Base-by-base conservation (phyloP, 345 rosid species). In the Gossypium mustelinum region DNA sequence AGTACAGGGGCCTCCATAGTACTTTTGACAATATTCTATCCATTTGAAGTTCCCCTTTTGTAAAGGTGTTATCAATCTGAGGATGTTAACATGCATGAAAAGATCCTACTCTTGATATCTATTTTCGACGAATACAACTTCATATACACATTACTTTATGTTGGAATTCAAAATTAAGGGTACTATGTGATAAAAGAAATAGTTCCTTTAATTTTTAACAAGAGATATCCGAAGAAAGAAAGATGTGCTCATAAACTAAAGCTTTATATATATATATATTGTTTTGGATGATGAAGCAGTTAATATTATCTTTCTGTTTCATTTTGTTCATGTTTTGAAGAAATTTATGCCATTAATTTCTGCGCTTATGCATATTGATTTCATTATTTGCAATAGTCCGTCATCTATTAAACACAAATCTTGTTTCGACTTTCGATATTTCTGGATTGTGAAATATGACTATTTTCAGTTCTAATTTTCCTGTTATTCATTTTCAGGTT, bases 401-500 rank as follows among this genome's bases (percentile, higher is more conserved):
- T 25, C 9, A 16, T 51, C 9, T 69, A 18, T 22, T 16, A 5
- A 52, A 27, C 25, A 9, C 44, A 29, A 41, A 9, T 69, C 45
- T 69, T 69, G 60, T 51, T 27, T 69, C 47, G 29, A 11, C 24
- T 70, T 29, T 52, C 22, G 11, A 0, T 70, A 52, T 70, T 4
- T 70, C 6, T 70, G n/a, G 73, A 52, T 10, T 70, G 54, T 29
- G 27, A 52, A 7, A 52, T 34, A n/a, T 1, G 45, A 70, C 11
- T 70, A 54, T 29, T 70, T 34, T 70, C 61, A 52, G 60, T 16
- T 27, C 45, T 69, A 52, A 51, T 51, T 69, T 66, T 69, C 59
- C 22, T 27, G 59, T 52, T 69, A 25, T 69, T 69, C 20, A 57
- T 75, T 83, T 64, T n/a, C 89, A 91, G 95, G 85, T 82, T 86